These are phyloP conservation scores for Cymbopogon flexuosus DNA, from an alignment of 202 grass and related monocot species.

Conservation along the genomic window DNA sequence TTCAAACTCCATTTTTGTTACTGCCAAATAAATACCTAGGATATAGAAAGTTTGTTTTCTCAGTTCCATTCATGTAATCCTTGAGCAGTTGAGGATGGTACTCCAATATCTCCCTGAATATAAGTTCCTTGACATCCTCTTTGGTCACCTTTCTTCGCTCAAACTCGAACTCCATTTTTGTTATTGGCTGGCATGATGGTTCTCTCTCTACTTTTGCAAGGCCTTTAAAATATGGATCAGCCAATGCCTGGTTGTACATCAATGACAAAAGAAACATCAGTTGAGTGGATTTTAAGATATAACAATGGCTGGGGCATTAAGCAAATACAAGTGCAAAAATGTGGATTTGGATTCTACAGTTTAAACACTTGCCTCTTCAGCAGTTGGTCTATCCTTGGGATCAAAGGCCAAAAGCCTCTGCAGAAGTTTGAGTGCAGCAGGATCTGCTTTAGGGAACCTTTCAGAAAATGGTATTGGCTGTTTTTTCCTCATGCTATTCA, in stretches of 20 bases:
- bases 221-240: slow-evolving; percentile 95
- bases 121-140: slow-evolving; percentile 85
- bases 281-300: slow-evolving; percentile 12
- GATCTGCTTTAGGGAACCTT: slow-evolving; percentile 91
- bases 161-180: slow-evolving; percentile 96
- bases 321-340: background rate
- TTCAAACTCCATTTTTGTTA: background rate
- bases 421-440: slow-evolving; percentile 72
- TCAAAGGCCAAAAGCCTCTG: slow-evolving; percentile 89
- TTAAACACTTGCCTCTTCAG: slow-evolving; percentile 59
- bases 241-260: slow-evolving; percentile 68
- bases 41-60: slow-evolving; percentile 82
- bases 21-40: slow-evolving; percentile 58
- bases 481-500: slow-evolving; percentile 85
- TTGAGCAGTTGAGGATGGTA: slow-evolving; percentile 92
- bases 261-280: slow-evolving; percentile 2
- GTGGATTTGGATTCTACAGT: background rate
- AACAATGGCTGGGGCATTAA: background rate
- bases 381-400: slow-evolving; percentile 88
- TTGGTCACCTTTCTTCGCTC: slow-evolving; percentile 80
- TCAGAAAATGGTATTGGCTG: slow-evolving; percentile 64
- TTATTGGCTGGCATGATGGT: slow-evolving; percentile 81
- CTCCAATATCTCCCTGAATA: slow-evolving; percentile 80
- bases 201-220: slow-evolving; percentile 82
- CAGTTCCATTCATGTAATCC: slow-evolving; percentile 72